phyloP scores from a whole-genome alignment of 805 yeast species.

The Starmera quercuum region DNA sequence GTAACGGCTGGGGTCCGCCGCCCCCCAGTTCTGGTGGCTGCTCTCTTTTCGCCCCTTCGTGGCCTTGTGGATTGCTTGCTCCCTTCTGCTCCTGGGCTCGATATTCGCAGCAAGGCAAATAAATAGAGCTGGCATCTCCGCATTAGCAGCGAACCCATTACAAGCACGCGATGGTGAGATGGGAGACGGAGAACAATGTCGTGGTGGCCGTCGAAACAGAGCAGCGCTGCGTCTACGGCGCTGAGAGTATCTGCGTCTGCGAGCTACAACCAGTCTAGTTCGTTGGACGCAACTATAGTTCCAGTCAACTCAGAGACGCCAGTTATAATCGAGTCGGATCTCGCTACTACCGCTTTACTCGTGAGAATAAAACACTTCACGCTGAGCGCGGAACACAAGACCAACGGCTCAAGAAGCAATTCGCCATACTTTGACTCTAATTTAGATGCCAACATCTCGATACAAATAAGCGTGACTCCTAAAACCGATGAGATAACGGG shows the following conservation, averaged over 20 bases:
- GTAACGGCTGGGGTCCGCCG: too few relatives aligned
- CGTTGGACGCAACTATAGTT: slow-evolving; percentile 23
- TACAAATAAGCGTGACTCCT: slow-evolving; percentile 36
- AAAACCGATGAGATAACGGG: slow-evolving; percentile 34
- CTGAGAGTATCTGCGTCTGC: slow-evolving; percentile 8
- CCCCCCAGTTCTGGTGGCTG: too few relatives aligned
- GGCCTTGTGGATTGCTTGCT: too few relatives aligned
- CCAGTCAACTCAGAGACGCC: slow-evolving; percentile 37
- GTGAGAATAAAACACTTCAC: slow-evolving; percentile 42
- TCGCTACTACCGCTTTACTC: slow-evolving; percentile 30
- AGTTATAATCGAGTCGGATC: slow-evolving; percentile 27
- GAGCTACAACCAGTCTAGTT: slow-evolving; percentile 3
- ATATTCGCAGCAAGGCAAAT: too few relatives aligned
- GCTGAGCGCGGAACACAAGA: slow-evolving; percentile 33
- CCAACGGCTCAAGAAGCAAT: slow-evolving; percentile 22
- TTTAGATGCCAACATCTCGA: slow-evolving; percentile 21
- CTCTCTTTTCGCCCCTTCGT: too few relatives aligned
- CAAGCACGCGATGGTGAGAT: too few relatives aligned
- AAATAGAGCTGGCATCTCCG: too few relatives aligned
- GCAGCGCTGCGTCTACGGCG: too few relatives aligned
- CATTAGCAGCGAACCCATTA: too few relatives aligned
- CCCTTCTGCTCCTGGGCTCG: too few relatives aligned
- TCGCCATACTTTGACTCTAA: slow-evolving; percentile 17
- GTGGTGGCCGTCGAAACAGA: too few relatives aligned
- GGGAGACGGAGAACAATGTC: too few relatives aligned